Evolutionary conservation across 768 basidiomycete genomes (phyloP).

Genomic region (Mycena kentingensis): DNA sequence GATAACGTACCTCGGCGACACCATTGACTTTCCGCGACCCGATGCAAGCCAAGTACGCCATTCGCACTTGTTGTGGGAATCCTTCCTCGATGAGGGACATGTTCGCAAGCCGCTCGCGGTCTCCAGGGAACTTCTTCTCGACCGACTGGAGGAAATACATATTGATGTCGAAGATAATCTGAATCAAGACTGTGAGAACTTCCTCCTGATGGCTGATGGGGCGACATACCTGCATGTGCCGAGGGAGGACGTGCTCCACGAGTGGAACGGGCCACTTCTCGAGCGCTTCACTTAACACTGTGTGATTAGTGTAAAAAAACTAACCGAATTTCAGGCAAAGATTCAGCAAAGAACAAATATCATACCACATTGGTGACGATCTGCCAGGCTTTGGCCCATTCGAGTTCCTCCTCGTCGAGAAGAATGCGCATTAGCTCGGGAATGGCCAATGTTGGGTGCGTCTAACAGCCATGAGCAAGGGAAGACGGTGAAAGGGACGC

Average conservation of each 20-base stretch:
- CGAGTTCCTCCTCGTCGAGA: slow-evolving; percentile 86
- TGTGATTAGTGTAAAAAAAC: slow-evolving; percentile 76
- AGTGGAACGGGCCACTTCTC: slow-evolving; percentile 94
- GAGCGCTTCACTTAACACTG: slow-evolving; percentile 84
- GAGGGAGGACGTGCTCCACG: slow-evolving; percentile 80
- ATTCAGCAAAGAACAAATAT: slow-evolving; percentile 33
- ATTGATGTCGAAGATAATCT: slow-evolving; percentile 86
- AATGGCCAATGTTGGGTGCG: slow-evolving; percentile 93
- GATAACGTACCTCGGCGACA: slow-evolving; percentile 74
- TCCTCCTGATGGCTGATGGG: too few relatives aligned
- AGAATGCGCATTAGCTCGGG: slow-evolving; percentile 93
- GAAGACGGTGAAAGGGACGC: not conserved
- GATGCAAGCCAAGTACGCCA: slow-evolving; percentile 91
- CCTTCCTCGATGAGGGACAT: slow-evolving; percentile 98
- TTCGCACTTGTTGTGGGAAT: slow-evolving; percentile 80
- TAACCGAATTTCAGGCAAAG: not conserved
- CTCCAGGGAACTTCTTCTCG: slow-evolving; percentile 87
- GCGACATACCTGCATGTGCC: slow-evolving; percentile 57
- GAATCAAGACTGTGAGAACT: too few relatives aligned
- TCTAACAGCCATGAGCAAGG: slow-evolving; percentile 45
- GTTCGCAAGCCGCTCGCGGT: slow-evolving; percentile 73
- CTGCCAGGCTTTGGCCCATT: slow-evolving; percentile 84
- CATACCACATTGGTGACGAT: slow-evolving; percentile 91
- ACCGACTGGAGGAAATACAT: slow-evolving; percentile 76
- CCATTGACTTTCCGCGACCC: slow-evolving; percentile 91